These are phyloP conservation scores for Bryopsis sp. DNA, from an alignment of 139 green algal genomes.

Conservation along the genomic window DNA sequence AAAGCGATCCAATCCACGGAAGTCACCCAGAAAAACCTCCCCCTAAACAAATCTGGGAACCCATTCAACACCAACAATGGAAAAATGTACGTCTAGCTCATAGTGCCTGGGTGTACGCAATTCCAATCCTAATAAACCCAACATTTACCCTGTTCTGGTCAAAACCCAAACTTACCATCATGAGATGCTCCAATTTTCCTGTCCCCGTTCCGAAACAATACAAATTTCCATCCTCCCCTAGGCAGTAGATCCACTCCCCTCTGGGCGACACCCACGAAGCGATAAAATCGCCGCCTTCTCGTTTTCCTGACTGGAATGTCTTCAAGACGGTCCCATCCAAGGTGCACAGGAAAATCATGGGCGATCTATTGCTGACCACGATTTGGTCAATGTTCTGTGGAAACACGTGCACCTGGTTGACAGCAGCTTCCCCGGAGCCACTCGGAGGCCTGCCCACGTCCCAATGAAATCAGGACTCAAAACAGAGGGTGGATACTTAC, in stretches of 20 bases:
- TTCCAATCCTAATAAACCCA: not conserved
- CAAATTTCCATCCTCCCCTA: slow-evolving; percentile 75
- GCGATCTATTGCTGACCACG: slow-evolving; percentile 70
- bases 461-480: no score
- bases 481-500: no score
- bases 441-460: not conserved
- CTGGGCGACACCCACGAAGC: slow-evolving; percentile 56
- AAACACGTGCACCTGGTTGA: slow-evolving; percentile 61
- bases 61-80: slow-evolving; percentile 37
- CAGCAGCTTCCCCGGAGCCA: slow-evolving; percentile 40
- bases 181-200: slow-evolving; percentile 79
- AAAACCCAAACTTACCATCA: slow-evolving; percentile 54
- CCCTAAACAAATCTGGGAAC: no score
- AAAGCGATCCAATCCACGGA: no score
- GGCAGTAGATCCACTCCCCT: slow-evolving; percentile 82
- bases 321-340: slow-evolving; percentile 50
- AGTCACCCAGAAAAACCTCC: no score
- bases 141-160: not conserved
- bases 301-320: slow-evolving; percentile 63
- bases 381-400: slow-evolving; percentile 81
- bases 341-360: slow-evolving; percentile 78
- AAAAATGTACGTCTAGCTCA: slow-evolving; percentile 41
- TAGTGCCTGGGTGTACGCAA: slow-evolving; percentile 35
- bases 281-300: slow-evolving; percentile 74
- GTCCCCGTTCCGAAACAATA: slow-evolving; percentile 59